A percentile compares a stretch with the other conserved stretches of the same genome.
These are phyloP conservation scores for Luffa aegyptiaca DNA, from an alignment of 306 rosid genomes.

Conservation along the genomic window DNA sequence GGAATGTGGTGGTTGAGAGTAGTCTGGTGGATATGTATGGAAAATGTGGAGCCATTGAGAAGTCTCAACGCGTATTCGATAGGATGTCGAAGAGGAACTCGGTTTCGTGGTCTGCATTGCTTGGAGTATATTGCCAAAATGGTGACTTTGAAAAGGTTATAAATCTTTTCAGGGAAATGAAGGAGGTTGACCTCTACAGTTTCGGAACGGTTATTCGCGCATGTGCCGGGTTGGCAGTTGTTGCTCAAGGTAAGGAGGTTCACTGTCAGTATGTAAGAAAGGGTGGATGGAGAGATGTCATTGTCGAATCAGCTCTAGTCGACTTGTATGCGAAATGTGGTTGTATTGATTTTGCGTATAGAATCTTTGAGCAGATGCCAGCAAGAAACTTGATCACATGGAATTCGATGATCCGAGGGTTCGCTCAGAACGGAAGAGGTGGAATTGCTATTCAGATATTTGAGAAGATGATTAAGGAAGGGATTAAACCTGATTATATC, in stretches of 20 bases:
- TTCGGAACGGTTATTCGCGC: constrained; percentile 72
- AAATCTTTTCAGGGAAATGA: constrained; percentile 50
- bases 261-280: constrained; percentile 74
- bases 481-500: constrained; percentile 58
- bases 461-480: constrained; percentile 50
- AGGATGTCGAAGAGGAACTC: constrained; percentile 50
- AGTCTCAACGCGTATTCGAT: constrained; percentile 47
- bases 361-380: constrained; percentile 44
- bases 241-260: constrained; percentile 74
- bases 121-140: constrained; percentile 67
- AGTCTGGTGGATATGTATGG: constrained; percentile 95
- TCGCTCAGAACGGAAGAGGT: constrained; percentile 81
- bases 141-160: constrained; percentile 51
- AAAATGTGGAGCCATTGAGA: constrained; percentile 48
- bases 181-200: constrained; percentile 42
- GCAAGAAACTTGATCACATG: constrained; percentile 73
- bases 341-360: constrained; percentile 38
- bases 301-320: constrained; percentile 81
- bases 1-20: constrained; percentile 75
- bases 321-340: constrained; percentile 88
- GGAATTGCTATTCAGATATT: constrained; percentile 42
- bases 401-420: constrained; percentile 81
- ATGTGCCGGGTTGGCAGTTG: constrained; percentile 63
- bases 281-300: constrained; percentile 70
- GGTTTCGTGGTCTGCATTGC: constrained; percentile 73